Percentiles rank a stretch among this genome's conserved stretches.
phyloP scores from a whole-genome alignment of 2,329 filamentous ascomycete genomes.

The Nigrospora sphaerica region DNA sequence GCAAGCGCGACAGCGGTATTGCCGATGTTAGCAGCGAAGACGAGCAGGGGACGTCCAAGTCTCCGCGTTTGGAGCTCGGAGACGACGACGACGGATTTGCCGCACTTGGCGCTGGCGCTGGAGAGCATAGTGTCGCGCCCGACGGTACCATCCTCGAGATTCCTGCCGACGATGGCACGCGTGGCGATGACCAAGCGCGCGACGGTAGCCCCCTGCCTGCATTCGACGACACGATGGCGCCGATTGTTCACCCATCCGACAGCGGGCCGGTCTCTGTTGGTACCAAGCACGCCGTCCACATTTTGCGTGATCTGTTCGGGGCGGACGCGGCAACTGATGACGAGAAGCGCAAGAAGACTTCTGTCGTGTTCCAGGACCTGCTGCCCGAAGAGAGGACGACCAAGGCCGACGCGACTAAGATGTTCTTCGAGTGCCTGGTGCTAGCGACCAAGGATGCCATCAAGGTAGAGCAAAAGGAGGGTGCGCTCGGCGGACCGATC shows the following conservation, averaged over 20 bases:
- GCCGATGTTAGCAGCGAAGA: conserved; percentile 69
- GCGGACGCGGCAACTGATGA: conserved; percentile 60
- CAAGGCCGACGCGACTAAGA: conserved; percentile 91
- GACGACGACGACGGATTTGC: conserved; percentile 55
- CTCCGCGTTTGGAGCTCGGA: conserved; percentile 61
- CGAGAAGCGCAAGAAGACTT: conserved; percentile 65
- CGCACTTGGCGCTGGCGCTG: conserved; percentile 41
- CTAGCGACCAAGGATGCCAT: conserved; percentile 96
- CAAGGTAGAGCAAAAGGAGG: conserved; percentile 82
- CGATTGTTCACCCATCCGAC: conserved; percentile 73
- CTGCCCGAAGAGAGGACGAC: conserved; percentile 75
- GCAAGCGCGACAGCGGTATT: conserved; percentile 85
- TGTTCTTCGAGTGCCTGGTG: conserved; percentile 98
- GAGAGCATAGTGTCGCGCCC: conserved; percentile 43
- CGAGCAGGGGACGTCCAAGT: conserved; percentile 56
- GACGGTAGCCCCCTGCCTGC: conserved; percentile 45
- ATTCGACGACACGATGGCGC: conserved; percentile 73
- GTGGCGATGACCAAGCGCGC: conserved; percentile 35
- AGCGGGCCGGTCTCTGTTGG: conserved; percentile 82
- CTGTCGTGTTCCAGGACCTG: conserved; percentile 85
- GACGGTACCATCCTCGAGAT: conserved; percentile 62
- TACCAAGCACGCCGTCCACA: conserved; percentile 92
- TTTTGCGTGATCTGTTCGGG: conserved; percentile 84
- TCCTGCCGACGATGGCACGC: conserved; percentile 44
- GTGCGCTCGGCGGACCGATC: conserved; percentile 69